These are phyloP conservation scores for Xylariaceae sp. DNA, from an alignment of 2,329 filamentous ascomycete species.

Conservation along the genomic window DNA sequence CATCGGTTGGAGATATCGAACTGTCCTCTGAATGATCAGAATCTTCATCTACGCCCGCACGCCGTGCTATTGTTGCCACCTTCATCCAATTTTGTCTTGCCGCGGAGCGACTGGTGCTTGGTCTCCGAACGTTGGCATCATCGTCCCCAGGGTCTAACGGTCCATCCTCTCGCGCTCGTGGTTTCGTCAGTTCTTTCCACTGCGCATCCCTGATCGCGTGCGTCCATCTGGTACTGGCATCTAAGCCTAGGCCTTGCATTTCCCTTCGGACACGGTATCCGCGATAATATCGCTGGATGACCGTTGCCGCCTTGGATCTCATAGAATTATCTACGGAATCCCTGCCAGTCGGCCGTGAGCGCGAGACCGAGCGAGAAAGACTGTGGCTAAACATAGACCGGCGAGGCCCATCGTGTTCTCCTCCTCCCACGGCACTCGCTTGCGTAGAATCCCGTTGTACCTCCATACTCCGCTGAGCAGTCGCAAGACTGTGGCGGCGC, in stretches of 20 bases:
- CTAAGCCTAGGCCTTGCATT: slow-evolving; percentile 67
- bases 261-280: slow-evolving; percentile 75
- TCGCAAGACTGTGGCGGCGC: slow-evolving; percentile 24
- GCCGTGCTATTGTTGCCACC: slow-evolving; percentile 68
- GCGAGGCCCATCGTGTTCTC: slow-evolving; percentile 3
- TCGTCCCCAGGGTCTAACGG: slow-evolving; percentile 2
- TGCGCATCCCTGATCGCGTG: slow-evolving; percentile 64
- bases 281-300: slow-evolving; percentile 74
- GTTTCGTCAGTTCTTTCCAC: slow-evolving; percentile 54
- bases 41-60: slow-evolving; percentile 70
- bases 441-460: slow-evolving; percentile 40
- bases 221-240: slow-evolving; percentile 72
- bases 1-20: slow-evolving; percentile 35
- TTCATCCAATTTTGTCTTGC: slow-evolving; percentile 77
- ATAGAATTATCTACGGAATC: slow-evolving; percentile 28
- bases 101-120: slow-evolving; percentile 33
- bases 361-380: slow-evolving; percentile 12
- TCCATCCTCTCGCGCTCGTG: slow-evolving; percentile 41
- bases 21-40: slow-evolving; percentile 49
- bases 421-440: slow-evolving; percentile 28
- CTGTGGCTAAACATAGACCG: slow-evolving; percentile 12
- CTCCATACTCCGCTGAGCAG: slow-evolving; percentile 30
- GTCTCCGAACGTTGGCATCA: slow-evolving; percentile 13
- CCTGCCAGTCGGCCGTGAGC: slow-evolving; percentile 10
- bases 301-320: slow-evolving; percentile 51